Percentiles rank a stretch among this genome's conserved stretches.
phyloP scores from a whole-genome alignment of 768 basidiomycete species.

The Hydnomerulius pinastri region DNA sequence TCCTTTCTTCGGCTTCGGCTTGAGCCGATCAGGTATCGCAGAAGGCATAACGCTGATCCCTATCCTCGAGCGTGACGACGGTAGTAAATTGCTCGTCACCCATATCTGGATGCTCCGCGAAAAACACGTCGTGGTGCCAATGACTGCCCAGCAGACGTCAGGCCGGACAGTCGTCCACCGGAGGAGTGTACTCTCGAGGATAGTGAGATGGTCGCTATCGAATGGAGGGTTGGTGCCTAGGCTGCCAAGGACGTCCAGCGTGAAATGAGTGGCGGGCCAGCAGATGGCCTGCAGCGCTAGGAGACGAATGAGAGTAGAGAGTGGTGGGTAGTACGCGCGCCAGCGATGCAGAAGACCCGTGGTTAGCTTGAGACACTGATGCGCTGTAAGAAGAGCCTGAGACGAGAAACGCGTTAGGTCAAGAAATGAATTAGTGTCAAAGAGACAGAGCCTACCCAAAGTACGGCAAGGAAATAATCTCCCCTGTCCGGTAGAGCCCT shows the following conservation, averaged over 20 bases:
- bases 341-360: slow-evolving; percentile 89
- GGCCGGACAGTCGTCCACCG: slow-evolving; percentile 61
- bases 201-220: slow-evolving; percentile 2
- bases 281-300: slow-evolving; percentile 94
- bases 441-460: slow-evolving; percentile 58
- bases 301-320: slow-evolving; percentile 87
- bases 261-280: slow-evolving; percentile 92
- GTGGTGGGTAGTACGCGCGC: slow-evolving; percentile 86
- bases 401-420: neutral
- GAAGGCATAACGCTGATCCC: slow-evolving; percentile 2
- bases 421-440: neutral
- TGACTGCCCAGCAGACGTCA: slow-evolving; percentile 86
- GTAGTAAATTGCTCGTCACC: slow-evolving; percentile 87
- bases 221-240: slow-evolving; percentile 21
- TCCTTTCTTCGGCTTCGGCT: slow-evolving; percentile 22
- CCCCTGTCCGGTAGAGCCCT: slow-evolving; percentile 50
- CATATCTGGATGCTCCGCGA: slow-evolving; percentile 88
- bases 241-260: slow-evolving; percentile 67
- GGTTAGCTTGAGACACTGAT: slow-evolving; percentile 85
- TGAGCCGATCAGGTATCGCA: slow-evolving; percentile 19
- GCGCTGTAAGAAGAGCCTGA: slow-evolving; percentile 81
- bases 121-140: slow-evolving; percentile 85
- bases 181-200: slow-evolving; percentile 30
- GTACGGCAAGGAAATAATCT: slow-evolving; percentile 65
- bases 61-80: slow-evolving; percentile 8